Evolutionary conservation across 2,329 filamentous ascomycete species (phyloP), one percentile per base, ranked within the genome.

Genomic region (Cercospora beticola): DNA sequence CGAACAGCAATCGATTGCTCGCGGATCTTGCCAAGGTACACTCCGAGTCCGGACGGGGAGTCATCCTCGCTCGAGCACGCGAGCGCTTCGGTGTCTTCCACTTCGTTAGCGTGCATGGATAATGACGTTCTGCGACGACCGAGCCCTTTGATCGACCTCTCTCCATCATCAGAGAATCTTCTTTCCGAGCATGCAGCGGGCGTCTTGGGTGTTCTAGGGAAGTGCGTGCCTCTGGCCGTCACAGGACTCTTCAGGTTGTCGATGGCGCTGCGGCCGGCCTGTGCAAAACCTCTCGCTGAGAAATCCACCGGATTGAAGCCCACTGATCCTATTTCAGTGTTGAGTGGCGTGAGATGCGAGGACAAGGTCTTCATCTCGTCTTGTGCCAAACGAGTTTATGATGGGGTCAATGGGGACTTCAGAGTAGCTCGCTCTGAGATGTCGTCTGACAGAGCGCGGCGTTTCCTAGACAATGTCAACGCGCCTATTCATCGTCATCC

Each of bases 21-120:
- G 67, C 90, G 81, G 69, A 92, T 84, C 77, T 86, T 89, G 74
- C 85, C 83, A 79, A 91, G 90, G 36, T 92, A 76, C 68, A 83
- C 84, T 57, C 89, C 89, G 83, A 92, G 87, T 70, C 85, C 85
- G 73, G 88, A 91, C 70, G 91, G 80, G 36, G 83, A 82, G 30
- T 85, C 78, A n/a, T 87, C 86, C 1, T 87, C 85, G 8, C 77
- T 77, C 36, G 77, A 76, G 21, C 76, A 76, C 18, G 67, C 62
- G n/a, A 61, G 28, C 18, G 59, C 58, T 21, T 67, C 40, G 36
- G 58, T 62, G 58, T 65, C 40, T 28, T 64, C 64, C 21, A 64
- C 64, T 43, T 67, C 43, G 57, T 21, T 49, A 18, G 43, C 43
- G 43, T 49, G 43, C 43, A 67, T 14, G 18, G 46, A 64, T 7